Evolutionary conservation across 2,329 filamentous ascomycete species (phyloP), one percentile per base, ranked within the genome.

Genomic region (Uncinocarpus reesii): DNA sequence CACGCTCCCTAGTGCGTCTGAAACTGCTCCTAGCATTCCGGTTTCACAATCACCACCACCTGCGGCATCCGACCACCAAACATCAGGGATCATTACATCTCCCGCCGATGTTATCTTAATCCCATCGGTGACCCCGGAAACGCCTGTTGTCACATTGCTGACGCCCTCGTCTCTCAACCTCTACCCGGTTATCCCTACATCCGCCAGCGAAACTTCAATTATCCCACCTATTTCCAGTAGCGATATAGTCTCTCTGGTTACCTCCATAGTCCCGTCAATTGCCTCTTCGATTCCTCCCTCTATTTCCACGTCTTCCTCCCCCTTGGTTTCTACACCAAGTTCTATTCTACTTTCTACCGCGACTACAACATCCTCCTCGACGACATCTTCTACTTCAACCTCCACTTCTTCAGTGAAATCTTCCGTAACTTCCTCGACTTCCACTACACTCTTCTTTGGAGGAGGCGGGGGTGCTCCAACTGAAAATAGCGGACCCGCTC

Each of bases 391-490:
- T n/a, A 20, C 52, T 15, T 38, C 37, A 8, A 31, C 48, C 32
- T 48, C 54, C 23, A 47, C 55, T 4, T 41, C 42, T 20, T 31
- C 47, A 18, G 36, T 47, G n/a, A n/a, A n/a, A n/a, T n/a, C n/a
- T n/a, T n/a, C n/a, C n/a, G n/a, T n/a, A n/a, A n/a, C n/a, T n/a
- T n/a, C n/a, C n/a, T n/a, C n/a, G 7, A 51, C 41, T 15, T 45
- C 47, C 7, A 45, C 46, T 41, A 42, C 31, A 18, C 42, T 32
- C 7, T 32, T 41, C n/a, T 40, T 50, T 35, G 47, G 41, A 13
- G 53, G 52, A 44, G 56, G 53, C 48, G 29, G 29, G 10, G 35
- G 26, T 31, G 42, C 21, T 10, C 31, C 51, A 37, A 49, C 50
- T n/a, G 42, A 32, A 10, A 44, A 44, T 15, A 35, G 37, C 16